A percentile compares a stretch with the other conserved stretches of the same genome.
Conservation (phyloP, 768 basidiomycete genomes). For the Boletus sp. region DNA sequence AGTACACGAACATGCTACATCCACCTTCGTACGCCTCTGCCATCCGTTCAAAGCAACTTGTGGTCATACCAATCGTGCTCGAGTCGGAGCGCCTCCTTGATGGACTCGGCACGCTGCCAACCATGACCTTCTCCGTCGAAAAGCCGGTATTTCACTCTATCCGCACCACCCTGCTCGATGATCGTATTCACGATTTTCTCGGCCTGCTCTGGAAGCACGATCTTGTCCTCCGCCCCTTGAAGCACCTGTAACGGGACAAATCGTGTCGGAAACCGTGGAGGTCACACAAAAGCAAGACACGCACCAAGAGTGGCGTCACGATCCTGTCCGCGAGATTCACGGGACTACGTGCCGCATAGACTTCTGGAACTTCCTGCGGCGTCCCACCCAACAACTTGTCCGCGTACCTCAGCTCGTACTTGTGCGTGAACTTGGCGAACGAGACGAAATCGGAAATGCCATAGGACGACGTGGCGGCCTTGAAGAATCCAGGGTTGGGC, state of each 20-base stretch:
- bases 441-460: constrained; percentile 64
- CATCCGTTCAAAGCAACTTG: constrained; percentile 7
- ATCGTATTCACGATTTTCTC: constrained; percentile 31
- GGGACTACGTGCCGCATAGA: constrained; percentile 62
- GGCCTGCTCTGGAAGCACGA: constrained; percentile 70
- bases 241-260: constrained; percentile 45
- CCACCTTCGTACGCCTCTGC: too few species aligned
- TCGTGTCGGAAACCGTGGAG: too few species aligned
- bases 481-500: constrained; percentile 44
- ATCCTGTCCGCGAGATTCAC: constrained; percentile 62
- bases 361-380: constrained; percentile 48
- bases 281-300: constrained; percentile 11
- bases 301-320: constrained; percentile 58
- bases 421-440: constrained; percentile 67
- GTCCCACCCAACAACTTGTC: constrained; percentile 65
- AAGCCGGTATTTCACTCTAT: constrained; percentile 35
- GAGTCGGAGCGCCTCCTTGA: constrained; percentile 34
- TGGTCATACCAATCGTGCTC: constrained; percentile 38
- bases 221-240: constrained; percentile 60
- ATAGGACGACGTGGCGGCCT: constrained; percentile 63
- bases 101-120: constrained; percentile 35
- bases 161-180: constrained; percentile 14
- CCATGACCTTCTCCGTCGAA: constrained; percentile 49
- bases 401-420: constrained; percentile 62
- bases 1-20: too few species aligned